A percentile compares a stretch with the other conserved stretches of the same genome.
These are phyloP conservation scores for Stylosanthes scabra DNA, from an alignment of 331 rosid species.

Conservation along the genomic window DNA sequence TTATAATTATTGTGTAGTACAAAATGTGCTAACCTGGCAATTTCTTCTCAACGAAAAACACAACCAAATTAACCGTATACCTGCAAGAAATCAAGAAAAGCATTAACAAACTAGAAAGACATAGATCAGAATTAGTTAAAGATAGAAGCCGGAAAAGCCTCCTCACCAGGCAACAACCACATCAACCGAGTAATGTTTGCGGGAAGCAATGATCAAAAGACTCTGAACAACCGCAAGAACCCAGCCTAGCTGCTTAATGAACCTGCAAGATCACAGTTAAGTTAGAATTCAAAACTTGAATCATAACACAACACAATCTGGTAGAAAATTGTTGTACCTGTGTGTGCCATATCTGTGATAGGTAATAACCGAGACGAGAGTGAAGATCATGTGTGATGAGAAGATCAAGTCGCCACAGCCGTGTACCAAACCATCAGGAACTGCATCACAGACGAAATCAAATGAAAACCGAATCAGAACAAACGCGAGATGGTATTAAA, in stretches of 20 bases:
- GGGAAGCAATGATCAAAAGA: conserved; percentile 92
- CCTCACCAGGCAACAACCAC: conserved; percentile 95
- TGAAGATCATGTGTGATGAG: conserved; percentile 98
- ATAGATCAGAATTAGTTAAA: conserved; percentile 4
- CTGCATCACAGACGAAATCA: conserved; percentile 61
- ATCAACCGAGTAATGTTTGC: conserved; percentile 95
- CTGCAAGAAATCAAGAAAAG: conserved; percentile 45
- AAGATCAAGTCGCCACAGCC: conserved; percentile 99
- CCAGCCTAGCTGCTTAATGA: conserved; percentile 88
- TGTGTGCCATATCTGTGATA: conserved; percentile 83
- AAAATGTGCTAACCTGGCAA: conserved; percentile 59
- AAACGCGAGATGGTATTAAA: background rate
- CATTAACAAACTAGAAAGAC: conserved; percentile 3
- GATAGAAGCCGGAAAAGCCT: conserved; percentile 5
- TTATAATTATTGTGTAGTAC: conserved; percentile 2
- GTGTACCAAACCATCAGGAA: conserved; percentile 83
- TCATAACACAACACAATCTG: background rate
- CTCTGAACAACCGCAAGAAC: conserved; percentile 80
- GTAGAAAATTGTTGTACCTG: conserved; percentile 53
- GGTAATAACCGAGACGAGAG: conserved; percentile 77
- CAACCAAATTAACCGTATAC: conserved; percentile 79
- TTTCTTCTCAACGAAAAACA: conserved; percentile 70
- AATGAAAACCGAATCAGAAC: conserved; percentile 32
- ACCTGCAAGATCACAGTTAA: conserved; percentile 47
- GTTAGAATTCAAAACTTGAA: conserved; percentile 31